Evolutionary conservation across 768 basidiomycete genomes (phyloP).

Genomic region (Leccinellum rugosiceps): DNA sequence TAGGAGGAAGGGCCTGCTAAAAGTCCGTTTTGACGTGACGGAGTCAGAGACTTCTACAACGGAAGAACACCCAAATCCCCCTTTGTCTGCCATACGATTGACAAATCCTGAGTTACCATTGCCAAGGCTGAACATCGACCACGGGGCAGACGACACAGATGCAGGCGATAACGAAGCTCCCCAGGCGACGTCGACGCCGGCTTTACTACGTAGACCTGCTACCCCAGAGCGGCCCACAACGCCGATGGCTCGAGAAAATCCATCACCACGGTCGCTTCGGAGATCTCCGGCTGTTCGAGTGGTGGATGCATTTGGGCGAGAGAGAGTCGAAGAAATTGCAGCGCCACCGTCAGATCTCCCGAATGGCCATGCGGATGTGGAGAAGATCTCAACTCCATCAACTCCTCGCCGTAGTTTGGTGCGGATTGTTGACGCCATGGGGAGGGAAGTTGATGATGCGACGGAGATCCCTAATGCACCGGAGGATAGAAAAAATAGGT

Average conservation of each 20-base stretch:
- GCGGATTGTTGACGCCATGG: constrained; percentile 69
- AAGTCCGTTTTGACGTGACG: constrained; percentile 68
- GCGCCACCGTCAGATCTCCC: not conserved
- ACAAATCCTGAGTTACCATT: constrained; percentile 19
- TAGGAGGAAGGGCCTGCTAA: constrained; percentile 54
- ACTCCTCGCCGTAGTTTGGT: constrained; percentile 39
- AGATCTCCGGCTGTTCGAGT: constrained; percentile 56
- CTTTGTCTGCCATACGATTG: constrained; percentile 27
- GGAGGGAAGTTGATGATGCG: constrained; percentile 48
- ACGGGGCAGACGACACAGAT: constrained; percentile 7
- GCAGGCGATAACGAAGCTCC: constrained; percentile 4
- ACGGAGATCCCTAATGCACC: constrained; percentile 32
- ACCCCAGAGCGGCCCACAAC: constrained; percentile 24
- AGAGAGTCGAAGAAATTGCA: constrained; percentile 25
- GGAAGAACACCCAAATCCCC: constrained; percentile 25
- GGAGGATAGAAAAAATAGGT: constrained; percentile 14
- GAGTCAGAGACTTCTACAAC: constrained; percentile 33
- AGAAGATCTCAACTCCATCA: constrained; percentile 10
- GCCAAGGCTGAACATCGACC: constrained; percentile 1
- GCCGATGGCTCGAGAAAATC: constrained; percentile 25
- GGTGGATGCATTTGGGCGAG: constrained; percentile 70
- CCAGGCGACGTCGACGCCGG: not conserved
- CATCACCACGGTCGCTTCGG: constrained; percentile 36
- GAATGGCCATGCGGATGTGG: constrained; percentile 18
- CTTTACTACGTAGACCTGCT: constrained; percentile 7